Evolutionary conservation across 1,284 basidiomycete genomes (phyloP).

Genomic region (Coriolopsis trogii): DNA sequence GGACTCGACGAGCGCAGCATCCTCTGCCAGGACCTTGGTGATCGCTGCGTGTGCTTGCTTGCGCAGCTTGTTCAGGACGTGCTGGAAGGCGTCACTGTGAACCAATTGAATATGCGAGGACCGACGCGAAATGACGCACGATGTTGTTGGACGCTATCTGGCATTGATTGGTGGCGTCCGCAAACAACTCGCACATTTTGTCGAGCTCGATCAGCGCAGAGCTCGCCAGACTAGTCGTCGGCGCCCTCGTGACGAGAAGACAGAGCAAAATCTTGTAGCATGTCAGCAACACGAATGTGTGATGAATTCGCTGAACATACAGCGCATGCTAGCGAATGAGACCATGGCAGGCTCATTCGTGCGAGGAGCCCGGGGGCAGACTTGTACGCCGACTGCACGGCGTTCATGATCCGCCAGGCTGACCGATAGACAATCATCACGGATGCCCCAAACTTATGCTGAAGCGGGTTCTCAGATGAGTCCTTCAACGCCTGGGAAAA

Average conservation of each 20-base stretch:
- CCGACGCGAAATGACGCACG: constrained; percentile 36
- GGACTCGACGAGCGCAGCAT: constrained; percentile 35
- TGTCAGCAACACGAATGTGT: not conserved
- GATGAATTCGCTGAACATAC: constrained; percentile 34
- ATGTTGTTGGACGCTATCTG: constrained; percentile 52
- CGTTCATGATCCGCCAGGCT: constrained; percentile 62
- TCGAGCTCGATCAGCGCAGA: constrained; percentile 64
- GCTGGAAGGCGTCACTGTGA: constrained; percentile 35
- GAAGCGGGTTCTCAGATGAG: constrained; percentile 53
- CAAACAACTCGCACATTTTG: constrained; percentile 50
- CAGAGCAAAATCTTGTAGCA: constrained; percentile 64
- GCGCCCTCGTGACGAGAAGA: constrained; percentile 60
- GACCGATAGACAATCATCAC: constrained; percentile 74
- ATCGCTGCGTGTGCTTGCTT: constrained; percentile 55
- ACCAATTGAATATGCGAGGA: not conserved
- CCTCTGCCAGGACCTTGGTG: constrained; percentile 36
- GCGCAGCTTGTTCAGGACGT: constrained; percentile 51
- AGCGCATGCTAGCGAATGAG: constrained; percentile 59
- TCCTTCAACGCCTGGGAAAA: constrained; percentile 68
- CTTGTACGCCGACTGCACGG: constrained; percentile 46
- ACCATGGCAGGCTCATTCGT: constrained; percentile 61
- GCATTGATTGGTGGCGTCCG: constrained; percentile 48
- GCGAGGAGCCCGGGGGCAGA: constrained; percentile 43
- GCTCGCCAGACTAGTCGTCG: constrained; percentile 54
- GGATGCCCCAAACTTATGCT: constrained; percentile 66